Evolutionary conservation across 2,329 filamentous ascomycete species (phyloP).

Genomic region (Colletotrichum gloeosporioides): DNA sequence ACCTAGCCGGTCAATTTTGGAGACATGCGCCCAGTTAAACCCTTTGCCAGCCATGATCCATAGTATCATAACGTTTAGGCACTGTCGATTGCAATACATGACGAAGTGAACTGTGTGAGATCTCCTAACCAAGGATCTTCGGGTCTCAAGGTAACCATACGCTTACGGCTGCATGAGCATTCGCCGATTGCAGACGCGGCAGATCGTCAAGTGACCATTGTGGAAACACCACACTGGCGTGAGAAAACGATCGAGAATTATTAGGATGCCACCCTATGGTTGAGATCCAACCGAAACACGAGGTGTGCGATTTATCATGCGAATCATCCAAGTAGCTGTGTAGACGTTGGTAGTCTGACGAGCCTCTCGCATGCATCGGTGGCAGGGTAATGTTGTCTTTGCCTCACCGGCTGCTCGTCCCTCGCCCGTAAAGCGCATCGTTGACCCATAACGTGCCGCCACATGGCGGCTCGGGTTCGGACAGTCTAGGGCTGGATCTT

Average conservation of each 20-base stretch:
- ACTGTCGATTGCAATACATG: not conserved
- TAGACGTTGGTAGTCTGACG: not conserved
- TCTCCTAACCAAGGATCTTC: not conserved
- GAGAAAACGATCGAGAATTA: conserved; percentile 2
- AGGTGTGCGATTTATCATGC: not conserved
- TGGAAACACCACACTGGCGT: not conserved
- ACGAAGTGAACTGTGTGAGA: not conserved
- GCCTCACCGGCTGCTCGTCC: not conserved
- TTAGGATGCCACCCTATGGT: not conserved
- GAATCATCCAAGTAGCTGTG: not conserved
- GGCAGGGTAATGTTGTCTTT: not conserved
- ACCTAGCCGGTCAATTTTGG: not conserved
- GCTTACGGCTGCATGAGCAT: not conserved
- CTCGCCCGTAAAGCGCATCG: not conserved
- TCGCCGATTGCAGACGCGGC: not conserved
- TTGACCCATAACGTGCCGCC: not conserved
- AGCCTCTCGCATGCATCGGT: not conserved
- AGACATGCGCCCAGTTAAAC: not conserved
- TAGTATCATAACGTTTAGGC: not conserved
- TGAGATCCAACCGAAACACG: not conserved
- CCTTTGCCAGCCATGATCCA: not conserved
- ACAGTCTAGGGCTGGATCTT: not conserved
- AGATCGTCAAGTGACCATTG: conserved; percentile 6
- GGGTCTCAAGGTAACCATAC: not conserved
- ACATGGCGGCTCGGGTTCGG: not conserved